A percentile compares a stretch with the other conserved stretches of the same genome.
These are phyloP conservation scores for Hyphopichia wangnamkhiaoensis DNA, from an alignment of 1,139 yeast genomes.

Conservation along the genomic window DNA sequence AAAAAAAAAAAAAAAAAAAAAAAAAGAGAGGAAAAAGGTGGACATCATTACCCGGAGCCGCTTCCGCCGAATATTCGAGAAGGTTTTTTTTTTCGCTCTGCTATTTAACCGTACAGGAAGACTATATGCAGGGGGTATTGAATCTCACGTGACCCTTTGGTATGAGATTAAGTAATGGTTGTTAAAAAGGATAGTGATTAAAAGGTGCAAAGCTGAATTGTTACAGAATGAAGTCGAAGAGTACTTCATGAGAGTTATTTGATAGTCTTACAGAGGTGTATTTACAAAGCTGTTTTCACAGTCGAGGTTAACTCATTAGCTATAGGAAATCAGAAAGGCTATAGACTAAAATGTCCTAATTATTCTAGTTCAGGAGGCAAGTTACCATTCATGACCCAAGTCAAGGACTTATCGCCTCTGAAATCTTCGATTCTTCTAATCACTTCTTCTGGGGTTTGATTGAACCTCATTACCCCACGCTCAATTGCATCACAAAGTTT, in stretches of 20 bases:
- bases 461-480: slow-evolving; percentile 42
- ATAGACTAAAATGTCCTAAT: neutral
- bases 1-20: slow-evolving; percentile 1
- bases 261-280: too few species aligned
- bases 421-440: slow-evolving; percentile 44
- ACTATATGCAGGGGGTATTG: neutral
- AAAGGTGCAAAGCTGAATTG: too few species aligned
- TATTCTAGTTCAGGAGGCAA: slow-evolving; percentile 37
- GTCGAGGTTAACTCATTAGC: too few species aligned
- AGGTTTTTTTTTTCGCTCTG: neutral
- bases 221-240: too few species aligned
- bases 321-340: neutral
- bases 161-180: too few species aligned
- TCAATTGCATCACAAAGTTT: slow-evolving; percentile 48
- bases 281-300: neutral
- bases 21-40: slow-evolving; percentile 7
- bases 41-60: slow-evolving; percentile 7
- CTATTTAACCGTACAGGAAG: too few species aligned
- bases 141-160: neutral
- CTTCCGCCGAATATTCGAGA: slow-evolving; percentile 6
- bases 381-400: slow-evolving; percentile 55
- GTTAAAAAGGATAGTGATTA: too few species aligned
- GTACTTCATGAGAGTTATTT: too few species aligned
- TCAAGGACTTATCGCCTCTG: slow-evolving; percentile 45
- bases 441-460: slow-evolving; percentile 45